Evolutionary conservation across 208 protist genomes (phyloP), one percentile per base, ranked within the genome.

Genomic region (Trypanosoma cruzi): DNA sequence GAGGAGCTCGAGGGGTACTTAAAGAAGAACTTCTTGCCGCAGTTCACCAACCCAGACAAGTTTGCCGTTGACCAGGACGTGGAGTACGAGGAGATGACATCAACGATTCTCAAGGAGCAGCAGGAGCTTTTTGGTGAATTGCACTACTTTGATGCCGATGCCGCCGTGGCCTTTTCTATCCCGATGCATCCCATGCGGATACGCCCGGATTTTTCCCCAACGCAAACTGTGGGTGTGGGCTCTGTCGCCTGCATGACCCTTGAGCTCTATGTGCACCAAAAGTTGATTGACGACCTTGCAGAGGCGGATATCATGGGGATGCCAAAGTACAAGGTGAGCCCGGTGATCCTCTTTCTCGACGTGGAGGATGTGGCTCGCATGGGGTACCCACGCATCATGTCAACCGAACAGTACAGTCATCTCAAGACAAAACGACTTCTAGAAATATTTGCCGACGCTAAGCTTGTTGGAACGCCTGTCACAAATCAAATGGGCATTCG

Each of bases 191-290:
- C 91, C 13, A 90, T 96, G 82, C 79, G 80, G 36, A 80, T 92
- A 14, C 69, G 86, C 28, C 91, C 87, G 0, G 91, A 96, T 75
- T 94, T 90, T 66, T 94, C 88, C 13, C 88, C 91, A 22, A 86
- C 86, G 24, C 89, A 94, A 76, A 93, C 88, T 13, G 91, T 94
- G 32, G 91, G 85, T 26, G 88, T 94, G 28, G 91, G 91, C 34
- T 93, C 86, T 59, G 93, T 96, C 63, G 89, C 91, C 0, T 94
- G 88, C 68, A 90, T 96, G 88, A 96, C 91, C 36, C 74, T 96
- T 13, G 86, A 96, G 65, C 67, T 96, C 14, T 75, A 82, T 63
- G 80, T 96, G 24, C 70, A 90, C 59, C 85, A 96, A 71, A 80
- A 70, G 48, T 79, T 93, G 64, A 82, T 96, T 37, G 91, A 96